phyloP scores from a whole-genome alignment of 495 filamentous ascomycete species.

The Saxophila tyrrhenica region DNA sequence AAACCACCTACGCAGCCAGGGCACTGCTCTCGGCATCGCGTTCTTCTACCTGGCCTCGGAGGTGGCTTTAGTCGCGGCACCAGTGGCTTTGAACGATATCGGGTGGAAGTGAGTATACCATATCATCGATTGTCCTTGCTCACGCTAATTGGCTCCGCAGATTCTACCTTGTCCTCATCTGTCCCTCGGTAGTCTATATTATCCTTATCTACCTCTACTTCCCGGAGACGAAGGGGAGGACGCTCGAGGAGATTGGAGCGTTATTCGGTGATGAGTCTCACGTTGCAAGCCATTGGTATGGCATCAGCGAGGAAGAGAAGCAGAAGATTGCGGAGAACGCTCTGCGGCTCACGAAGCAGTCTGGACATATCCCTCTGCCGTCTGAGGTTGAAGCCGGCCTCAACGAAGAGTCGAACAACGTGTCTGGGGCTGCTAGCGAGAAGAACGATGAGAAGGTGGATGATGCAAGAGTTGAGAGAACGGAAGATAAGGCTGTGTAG shows the following conservation, averaged over 20 bases:
- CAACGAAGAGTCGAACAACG: background rate
- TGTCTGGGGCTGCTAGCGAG: background rate
- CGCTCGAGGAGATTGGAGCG: constrained; percentile 19
- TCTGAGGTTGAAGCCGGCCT: background rate
- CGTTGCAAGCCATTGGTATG: constrained; percentile 13
- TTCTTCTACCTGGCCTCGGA: constrained; percentile 35
- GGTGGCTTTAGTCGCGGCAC: constrained; percentile 32
- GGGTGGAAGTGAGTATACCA: constrained; percentile 26
- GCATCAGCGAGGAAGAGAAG: constrained; percentile 18
- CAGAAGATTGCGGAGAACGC: constrained; percentile 15
- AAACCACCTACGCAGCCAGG: constrained; percentile 37
- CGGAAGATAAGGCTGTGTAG: too few relatives aligned
- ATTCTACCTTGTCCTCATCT: constrained; percentile 41
- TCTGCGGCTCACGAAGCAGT: constrained; percentile 4
- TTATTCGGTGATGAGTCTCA: constrained; percentile 19
- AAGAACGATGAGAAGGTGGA: background rate
- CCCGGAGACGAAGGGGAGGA: constrained; percentile 24
- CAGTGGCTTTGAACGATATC: constrained; percentile 27
- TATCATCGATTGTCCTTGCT: constrained; percentile 25
- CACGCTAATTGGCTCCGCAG: background rate
- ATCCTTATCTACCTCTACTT: constrained; percentile 21
- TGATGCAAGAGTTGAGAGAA: background rate
- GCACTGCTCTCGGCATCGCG: constrained; percentile 37
- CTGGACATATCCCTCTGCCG: background rate
- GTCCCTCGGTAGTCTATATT: constrained; percentile 34